Conservation (phyloP, 306 rosid genomes). For the Mimosa bimucronata region DNA sequence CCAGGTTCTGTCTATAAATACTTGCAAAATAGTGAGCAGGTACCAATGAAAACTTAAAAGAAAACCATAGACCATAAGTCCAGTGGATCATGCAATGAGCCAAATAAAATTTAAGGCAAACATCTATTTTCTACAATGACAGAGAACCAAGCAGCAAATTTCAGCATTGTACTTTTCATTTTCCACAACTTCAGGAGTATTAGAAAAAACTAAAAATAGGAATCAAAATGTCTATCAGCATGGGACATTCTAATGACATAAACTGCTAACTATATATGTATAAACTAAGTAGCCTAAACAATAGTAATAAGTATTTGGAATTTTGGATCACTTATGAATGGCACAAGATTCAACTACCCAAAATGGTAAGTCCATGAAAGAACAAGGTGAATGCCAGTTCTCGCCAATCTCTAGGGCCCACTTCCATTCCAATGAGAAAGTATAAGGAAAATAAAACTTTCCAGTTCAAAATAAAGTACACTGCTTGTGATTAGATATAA, state of each 20-base stretch:
- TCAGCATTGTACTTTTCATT: slow-evolving; percentile 8
- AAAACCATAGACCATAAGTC: neutral
- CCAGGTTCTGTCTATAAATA: no score
- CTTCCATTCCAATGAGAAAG: neutral
- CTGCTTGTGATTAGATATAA: neutral
- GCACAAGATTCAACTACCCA: neutral
- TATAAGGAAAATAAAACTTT: neutral
- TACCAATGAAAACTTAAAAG: neutral
- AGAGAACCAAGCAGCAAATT: neutral
- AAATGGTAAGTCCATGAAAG: neutral
- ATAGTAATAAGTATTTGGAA: neutral
- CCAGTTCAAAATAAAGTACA: neutral
- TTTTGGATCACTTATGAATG: neutral
- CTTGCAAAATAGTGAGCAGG: neutral
- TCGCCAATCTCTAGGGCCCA: neutral
- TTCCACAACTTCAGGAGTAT: neutral
- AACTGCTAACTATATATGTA: neutral
- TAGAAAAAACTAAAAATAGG: neutral
- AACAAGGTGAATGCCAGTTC: neutral
- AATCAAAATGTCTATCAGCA: neutral
- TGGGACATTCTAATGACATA: neutral
- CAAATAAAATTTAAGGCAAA: neutral
- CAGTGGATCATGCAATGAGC: neutral
- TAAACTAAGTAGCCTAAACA: neutral
- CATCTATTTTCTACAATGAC: neutral